Base-by-base conservation (phyloP, 768 basidiomycete genomes). In the Pleurotus sapidus region DNA sequence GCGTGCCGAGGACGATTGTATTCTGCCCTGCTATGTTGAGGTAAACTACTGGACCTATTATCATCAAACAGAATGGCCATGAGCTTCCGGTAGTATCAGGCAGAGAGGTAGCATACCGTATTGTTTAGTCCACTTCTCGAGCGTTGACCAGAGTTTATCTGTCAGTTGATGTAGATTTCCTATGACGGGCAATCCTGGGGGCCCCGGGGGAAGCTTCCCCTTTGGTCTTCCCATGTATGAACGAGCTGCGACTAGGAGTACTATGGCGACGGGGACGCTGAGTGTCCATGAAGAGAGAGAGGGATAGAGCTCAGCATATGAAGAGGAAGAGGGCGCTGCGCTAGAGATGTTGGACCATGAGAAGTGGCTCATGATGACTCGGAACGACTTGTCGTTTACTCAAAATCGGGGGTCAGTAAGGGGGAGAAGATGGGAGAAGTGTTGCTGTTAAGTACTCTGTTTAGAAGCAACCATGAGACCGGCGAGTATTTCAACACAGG, bases 151-250 rank as follows among this genome's bases (percentile, higher is more conserved):
- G 7, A 58, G 51, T 25, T 64, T 49, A 18, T 60, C 51, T 18
- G 56, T 57, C 4, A 64, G 51, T 34, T 65, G 53, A 8, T 64
- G 59, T 4, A 63, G 18, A 40, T 61, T 67, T 3, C 65, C 60
- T 24, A 67, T 43, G 11, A 65, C 11, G 6, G 63, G 59, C 3
- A 59, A 37, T 12, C 59, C 59, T 46, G 38, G 34, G 15, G 64
- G 65, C 2, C 65, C 65, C 38, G 65, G 65, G 2, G 65, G 63
- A 3, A 64, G 57, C 18, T 58, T 57, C n/a, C 49, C 55, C 11
- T 39, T 59, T 3, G 49, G 38, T 14, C 54, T 17, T 46, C 30
- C 42, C 18, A n/a, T 30, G 46, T 37, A 48, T 4, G 38, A 48
- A 34, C 58, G 55, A 5, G 46, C 45, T 6, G 53, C 46, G 46